phyloP scores from a whole-genome alignment of 1,284 basidiomycete species.

The Schizophyllum commune region DNA sequence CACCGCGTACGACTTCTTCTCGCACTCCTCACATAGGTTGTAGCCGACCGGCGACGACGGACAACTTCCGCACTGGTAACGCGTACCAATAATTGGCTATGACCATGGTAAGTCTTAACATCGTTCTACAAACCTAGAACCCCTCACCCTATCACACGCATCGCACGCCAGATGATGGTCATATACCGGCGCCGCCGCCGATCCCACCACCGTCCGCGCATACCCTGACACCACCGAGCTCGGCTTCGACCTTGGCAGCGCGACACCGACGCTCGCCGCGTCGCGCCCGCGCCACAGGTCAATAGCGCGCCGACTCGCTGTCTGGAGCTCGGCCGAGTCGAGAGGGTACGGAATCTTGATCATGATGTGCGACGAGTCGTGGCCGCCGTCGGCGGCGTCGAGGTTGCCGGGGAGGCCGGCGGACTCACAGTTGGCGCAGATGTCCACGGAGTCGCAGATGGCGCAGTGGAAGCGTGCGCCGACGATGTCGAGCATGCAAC shows the following conservation, averaged over 20 bases:
- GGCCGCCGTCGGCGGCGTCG: conserved; percentile 67
- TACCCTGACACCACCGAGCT: conserved; percentile 55
- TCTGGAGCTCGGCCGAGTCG: conserved; percentile 59
- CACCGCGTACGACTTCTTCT: conserved; percentile 64
- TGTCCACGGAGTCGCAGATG: conserved; percentile 74
- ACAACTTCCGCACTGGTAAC: conserved; percentile 76
- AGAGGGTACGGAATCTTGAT: conserved; percentile 90
- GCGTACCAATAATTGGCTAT: conserved; percentile 57
- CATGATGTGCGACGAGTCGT: conserved; percentile 80
- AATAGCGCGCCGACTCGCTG: conserved; percentile 64
- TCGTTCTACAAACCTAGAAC: conserved; percentile 12
- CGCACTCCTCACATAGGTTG: conserved; percentile 75
- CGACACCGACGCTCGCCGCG: conserved; percentile 46
- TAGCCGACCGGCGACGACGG: conserved; percentile 54
- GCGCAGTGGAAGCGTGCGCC: conserved; percentile 88
- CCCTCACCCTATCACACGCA: conserved; percentile 45
- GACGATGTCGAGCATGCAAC: conserved; percentile 82
- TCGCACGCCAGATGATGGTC: conserved; percentile 56
- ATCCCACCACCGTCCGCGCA: conserved; percentile 56
- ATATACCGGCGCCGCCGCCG: conserved; percentile 27
- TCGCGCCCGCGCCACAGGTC: conserved; percentile 74
- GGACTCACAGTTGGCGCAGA: conserved; percentile 85
- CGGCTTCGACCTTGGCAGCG: conserved; percentile 36
- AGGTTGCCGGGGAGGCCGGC: conserved; percentile 76
- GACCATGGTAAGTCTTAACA: neutral